phyloP scores from a whole-genome alignment of 2,329 filamentous ascomycete species.

The Fusarium anthophilum region DNA sequence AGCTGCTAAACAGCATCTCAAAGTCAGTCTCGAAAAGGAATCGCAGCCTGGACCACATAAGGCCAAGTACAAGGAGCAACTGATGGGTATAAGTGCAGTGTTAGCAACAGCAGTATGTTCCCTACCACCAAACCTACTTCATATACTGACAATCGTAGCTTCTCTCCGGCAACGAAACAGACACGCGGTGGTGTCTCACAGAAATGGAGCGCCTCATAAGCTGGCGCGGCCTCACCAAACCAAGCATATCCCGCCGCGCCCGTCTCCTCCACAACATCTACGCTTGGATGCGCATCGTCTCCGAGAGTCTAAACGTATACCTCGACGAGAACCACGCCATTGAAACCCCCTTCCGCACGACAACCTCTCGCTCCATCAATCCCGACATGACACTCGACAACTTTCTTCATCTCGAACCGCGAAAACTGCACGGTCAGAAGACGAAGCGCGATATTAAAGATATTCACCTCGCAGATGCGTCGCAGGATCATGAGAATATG shows the following conservation, averaged over 20 bases:
- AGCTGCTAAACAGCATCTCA: constrained; percentile 36
- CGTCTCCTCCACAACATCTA: constrained; percentile 35
- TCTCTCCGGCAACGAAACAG: constrained; percentile 27
- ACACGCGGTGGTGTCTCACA: constrained; percentile 31
- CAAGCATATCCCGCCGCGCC: constrained; percentile 31
- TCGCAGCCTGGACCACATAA: constrained; percentile 25
- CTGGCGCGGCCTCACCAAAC: constrained; percentile 32
- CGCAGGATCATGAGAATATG: constrained; percentile 35
- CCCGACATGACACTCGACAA: constrained; percentile 33
- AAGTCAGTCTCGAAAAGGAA: constrained; percentile 33
- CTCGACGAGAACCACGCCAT: constrained; percentile 24
- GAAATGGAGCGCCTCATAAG: constrained; percentile 36
- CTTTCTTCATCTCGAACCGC: constrained; percentile 32
- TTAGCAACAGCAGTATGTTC: constrained; percentile 28
- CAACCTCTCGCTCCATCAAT: background rate
- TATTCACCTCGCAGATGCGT: constrained; percentile 26
- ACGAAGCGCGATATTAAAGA: constrained; percentile 25
- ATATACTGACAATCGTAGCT: background rate
- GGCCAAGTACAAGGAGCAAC: constrained; percentile 36
- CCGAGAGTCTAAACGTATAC: constrained; percentile 31
- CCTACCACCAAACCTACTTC: accelerated
- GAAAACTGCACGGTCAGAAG: constrained; percentile 20
- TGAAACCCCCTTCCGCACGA: constrained; percentile 6
- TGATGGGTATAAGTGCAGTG: constrained; percentile 34
- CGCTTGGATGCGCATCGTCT: constrained; percentile 40